Evolutionary conservation across 345 rosid genomes (phyloP).

Genomic region (Tarenaya hassleriana): DNA sequence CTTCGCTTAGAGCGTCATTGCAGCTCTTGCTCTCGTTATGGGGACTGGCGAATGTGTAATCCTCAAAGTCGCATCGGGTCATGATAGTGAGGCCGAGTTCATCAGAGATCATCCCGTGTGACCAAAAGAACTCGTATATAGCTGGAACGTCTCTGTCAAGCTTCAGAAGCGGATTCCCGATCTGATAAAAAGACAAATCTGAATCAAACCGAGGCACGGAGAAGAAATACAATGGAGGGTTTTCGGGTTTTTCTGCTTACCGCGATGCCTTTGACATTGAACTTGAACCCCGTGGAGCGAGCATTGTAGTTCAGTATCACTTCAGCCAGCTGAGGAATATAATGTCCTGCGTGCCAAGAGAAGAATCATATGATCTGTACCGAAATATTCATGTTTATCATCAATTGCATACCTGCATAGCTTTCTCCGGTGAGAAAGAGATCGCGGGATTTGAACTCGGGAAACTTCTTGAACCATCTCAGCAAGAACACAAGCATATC

Average conservation of each 20-base stretch:
- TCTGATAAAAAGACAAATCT: constrained; percentile 35
- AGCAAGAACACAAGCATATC: constrained; percentile 71
- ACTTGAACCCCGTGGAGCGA: constrained; percentile 51
- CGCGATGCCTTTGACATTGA: constrained; percentile 90
- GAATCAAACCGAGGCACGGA: constrained; percentile 11
- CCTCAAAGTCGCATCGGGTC: constrained; percentile 76
- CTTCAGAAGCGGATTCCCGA: constrained; percentile 84
- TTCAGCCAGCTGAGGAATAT: constrained; percentile 80
- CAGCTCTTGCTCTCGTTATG: constrained; percentile 51
- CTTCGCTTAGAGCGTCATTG: constrained; percentile 43
- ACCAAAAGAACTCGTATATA: constrained; percentile 79
- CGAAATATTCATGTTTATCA: constrained; percentile 1
- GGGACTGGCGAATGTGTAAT: constrained; percentile 48
- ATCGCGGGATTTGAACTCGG: constrained; percentile 48
- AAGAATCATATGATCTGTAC: not conserved
- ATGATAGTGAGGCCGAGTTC: constrained; percentile 65
- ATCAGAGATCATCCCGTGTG: constrained; percentile 95
- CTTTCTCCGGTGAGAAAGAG: constrained; percentile 90
- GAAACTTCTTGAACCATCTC: constrained; percentile 79
- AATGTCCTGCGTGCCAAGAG: constrained; percentile 63
- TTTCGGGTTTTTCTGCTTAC: constrained; percentile 42
- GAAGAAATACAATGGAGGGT: constrained; percentile 6
- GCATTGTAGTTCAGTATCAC: constrained; percentile 63
- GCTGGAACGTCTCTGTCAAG: constrained; percentile 71
- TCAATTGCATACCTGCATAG: constrained; percentile 55